Evolutionary conservation across 129 eudicot species (phyloP).

Genomic region (Arctium minus): DNA sequence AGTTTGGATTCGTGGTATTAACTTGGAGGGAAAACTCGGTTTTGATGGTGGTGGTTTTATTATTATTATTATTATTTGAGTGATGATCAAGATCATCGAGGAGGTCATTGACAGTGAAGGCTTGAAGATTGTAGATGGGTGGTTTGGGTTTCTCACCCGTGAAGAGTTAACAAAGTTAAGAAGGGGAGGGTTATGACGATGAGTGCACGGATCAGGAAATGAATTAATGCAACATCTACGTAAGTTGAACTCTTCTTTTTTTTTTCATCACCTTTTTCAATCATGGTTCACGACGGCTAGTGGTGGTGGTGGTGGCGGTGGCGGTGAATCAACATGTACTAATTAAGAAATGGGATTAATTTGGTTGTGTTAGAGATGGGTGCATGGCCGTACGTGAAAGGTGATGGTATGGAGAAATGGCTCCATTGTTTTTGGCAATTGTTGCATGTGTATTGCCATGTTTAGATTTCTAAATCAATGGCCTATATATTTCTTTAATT

Average conservation of each 20-base stretch:
- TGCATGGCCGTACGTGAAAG: neutral
- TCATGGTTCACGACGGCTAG: neutral
- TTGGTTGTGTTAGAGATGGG: neutral
- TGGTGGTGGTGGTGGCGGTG: slow-evolving; percentile 22
- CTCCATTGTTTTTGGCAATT: slow-evolving; percentile 24
- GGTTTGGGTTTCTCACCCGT: slow-evolving; percentile 28
- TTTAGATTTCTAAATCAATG: slow-evolving; percentile 4
- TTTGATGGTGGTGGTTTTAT: slow-evolving; percentile 1
- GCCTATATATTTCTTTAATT: neutral
- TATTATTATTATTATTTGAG: slow-evolving; percentile 26
- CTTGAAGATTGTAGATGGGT: slow-evolving; percentile 40
- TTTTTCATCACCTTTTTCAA: neutral
- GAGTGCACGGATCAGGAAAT: neutral
- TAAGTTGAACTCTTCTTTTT: neutral
- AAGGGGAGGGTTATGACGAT: neutral
- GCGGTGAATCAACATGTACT: slow-evolving; percentile 2
- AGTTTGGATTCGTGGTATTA: slow-evolving; percentile 48
- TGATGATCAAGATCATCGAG: neutral
- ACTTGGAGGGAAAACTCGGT: slow-evolving; percentile 37
- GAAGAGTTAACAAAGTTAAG: neutral
- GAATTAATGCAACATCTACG: slow-evolving; percentile 21
- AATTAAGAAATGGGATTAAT: neutral
- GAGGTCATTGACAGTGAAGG: slow-evolving; percentile 29
- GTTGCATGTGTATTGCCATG: slow-evolving; percentile 22
- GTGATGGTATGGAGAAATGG: neutral